Base-by-base conservation (phyloP, 495 filamentous ascomycete genomes). In the Talaromyces trachyspermus region DNA sequence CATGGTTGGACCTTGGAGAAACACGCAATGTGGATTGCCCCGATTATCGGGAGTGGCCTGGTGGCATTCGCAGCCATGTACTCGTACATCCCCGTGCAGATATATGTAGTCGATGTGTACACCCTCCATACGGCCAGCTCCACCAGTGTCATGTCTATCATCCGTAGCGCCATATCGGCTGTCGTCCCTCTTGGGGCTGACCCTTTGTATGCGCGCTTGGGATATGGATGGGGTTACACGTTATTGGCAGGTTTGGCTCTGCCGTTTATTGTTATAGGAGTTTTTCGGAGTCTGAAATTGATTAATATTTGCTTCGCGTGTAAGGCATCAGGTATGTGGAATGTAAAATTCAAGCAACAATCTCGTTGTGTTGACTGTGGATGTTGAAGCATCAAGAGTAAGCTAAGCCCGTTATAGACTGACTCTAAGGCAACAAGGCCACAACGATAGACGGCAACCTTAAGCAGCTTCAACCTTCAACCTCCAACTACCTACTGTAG, bases 101-200 rank as follows among this genome's bases (percentile, higher is more conserved):
- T 72, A 18, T 81, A 79, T 49, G 64, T 80, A 33, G 63, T 79
- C 49, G 77, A 82, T 50, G 63, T 66, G 27, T 84, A 82, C 49
- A 45, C 63, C n/a, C 44, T 68, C 49, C 60, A 72, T 39, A 65
- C 67, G 4, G 70, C 71, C 45, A 70, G 75, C 0, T 79, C 81
- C 1, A 68, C 83, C 7, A 76, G 74, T 4, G 80, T 80, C 12
- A 84, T 83, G 46, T 82, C 80, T 1, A 77, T 84, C 48, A 46
- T 85, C 43, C 59, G 83, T 11, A 76, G 70, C 17, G 60, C 74
- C 43, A 78, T 83, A 43, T 77, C 71, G 0, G 80, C 62, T 1
- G 57, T 50, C 0, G 62, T 62, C 7, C 62, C 59, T 2, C 48
- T 65, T 11, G 55, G 48, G 37, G 43, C 43, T 15, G 26, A 32